Evolutionary conservation across 176 grass and related monocot genomes (phyloP).

Genomic region (Elymus sibiricus): DNA sequence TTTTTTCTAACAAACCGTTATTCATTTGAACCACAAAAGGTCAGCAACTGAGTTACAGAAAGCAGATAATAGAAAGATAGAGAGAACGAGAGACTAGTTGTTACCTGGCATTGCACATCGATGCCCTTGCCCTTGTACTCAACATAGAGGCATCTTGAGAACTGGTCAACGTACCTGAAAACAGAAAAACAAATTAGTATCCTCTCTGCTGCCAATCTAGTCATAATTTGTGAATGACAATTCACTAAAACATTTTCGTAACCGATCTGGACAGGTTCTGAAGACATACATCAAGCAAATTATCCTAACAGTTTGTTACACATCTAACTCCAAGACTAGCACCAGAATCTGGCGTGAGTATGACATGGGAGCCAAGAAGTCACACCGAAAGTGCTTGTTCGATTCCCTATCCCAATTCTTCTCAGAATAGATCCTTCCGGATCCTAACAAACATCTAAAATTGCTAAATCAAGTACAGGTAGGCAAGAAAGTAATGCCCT

Average conservation of each 20-base stretch:
- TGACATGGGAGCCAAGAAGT: background rate
- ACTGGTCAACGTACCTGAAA: slow-evolving; percentile 82
- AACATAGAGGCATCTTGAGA: slow-evolving; percentile 82
- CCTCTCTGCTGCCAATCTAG: background rate
- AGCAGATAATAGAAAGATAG: background rate
- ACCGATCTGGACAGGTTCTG: background rate
- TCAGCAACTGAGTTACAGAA: no score
- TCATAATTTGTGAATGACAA: background rate
- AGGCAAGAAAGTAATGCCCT: slow-evolving; percentile 5
- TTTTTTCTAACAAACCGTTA: background rate
- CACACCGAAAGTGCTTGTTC: slow-evolving; percentile 11
- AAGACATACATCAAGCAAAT: background rate
- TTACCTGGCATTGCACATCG: slow-evolving; percentile 94
- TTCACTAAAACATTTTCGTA: background rate
- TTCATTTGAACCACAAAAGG: background rate
- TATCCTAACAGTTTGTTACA: background rate
- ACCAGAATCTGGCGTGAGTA: slow-evolving; percentile 13
- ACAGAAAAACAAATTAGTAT: background rate
- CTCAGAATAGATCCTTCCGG: background rate
- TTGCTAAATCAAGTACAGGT: slow-evolving; percentile 10
- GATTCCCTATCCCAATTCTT: slow-evolving; percentile 7
- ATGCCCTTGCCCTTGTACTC: slow-evolving; percentile 95
- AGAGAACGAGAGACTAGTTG: slow-evolving; percentile 11
- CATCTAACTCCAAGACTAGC: background rate
- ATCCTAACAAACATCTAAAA: slow-evolving; percentile 26